phyloP scores from a whole-genome alignment of 1,284 basidiomycete species.

The Cutaneotrichosporon cavernicola region DNA sequence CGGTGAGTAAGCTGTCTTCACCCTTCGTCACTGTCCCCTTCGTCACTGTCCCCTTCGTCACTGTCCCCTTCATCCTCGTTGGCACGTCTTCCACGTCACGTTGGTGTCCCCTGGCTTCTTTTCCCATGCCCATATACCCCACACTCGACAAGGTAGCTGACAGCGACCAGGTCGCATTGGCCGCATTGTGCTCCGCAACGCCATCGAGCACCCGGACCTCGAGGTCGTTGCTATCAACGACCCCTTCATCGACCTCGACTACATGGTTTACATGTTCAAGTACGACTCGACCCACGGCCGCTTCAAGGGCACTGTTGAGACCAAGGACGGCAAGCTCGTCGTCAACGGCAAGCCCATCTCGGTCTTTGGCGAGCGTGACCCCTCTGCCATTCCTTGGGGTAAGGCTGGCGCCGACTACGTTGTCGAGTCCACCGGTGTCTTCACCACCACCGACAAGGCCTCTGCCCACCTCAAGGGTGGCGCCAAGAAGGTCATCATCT shows the following conservation, averaged over 20 bases:
- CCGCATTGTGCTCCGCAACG: conserved; percentile 94
- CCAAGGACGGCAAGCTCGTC: conserved; percentile 85
- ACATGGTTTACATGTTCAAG: conserved; percentile 99
- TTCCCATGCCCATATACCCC: neutral
- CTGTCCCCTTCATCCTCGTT: neutral
- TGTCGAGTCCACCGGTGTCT: conserved; percentile 98
- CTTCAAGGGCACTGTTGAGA: conserved; percentile 82
- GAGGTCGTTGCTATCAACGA: conserved; percentile 87
- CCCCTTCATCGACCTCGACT: conserved; percentile 92
- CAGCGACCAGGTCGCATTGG: conserved; percentile 81
- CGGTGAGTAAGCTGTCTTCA: conserved; percentile 60
- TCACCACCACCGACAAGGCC: conserved; percentile 90
- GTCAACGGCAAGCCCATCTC: conserved; percentile 78
- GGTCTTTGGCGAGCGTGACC: conserved; percentile 86
- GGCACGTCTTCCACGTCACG: neutral
- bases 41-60: neutral
- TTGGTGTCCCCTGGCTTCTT: neutral
- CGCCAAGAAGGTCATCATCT: conserved; percentile 99
- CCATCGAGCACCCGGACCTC: conserved; percentile 71
- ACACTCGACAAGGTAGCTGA: neutral
- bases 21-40: conserved; percentile 2
- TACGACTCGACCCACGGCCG: conserved; percentile 95
- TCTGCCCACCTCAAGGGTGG: conserved; percentile 94
- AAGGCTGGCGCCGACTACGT: conserved; percentile 83
- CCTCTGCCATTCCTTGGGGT: conserved; percentile 82